Evolutionary conservation across 2,329 filamentous ascomycete genomes (phyloP).

Genomic region (Westerdykella aurantiaca): DNA sequence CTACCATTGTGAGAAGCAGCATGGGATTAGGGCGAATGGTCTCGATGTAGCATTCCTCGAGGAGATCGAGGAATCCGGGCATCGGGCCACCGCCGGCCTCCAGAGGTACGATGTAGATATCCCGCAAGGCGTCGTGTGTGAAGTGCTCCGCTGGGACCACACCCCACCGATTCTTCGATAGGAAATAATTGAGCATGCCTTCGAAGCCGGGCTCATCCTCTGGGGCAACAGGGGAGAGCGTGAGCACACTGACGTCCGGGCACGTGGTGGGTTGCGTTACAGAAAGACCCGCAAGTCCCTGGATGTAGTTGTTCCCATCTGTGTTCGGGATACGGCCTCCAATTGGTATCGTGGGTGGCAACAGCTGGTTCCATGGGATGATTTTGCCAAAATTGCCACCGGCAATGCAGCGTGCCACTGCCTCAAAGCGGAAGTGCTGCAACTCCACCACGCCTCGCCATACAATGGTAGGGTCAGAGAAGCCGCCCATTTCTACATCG

Average conservation of each 20-base stretch:
- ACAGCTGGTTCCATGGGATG: slow-evolving; percentile 67
- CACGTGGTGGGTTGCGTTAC: too few relatives aligned
- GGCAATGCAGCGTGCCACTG: slow-evolving; percentile 74
- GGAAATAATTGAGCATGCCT: slow-evolving; percentile 81
- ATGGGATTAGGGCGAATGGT: slow-evolving; percentile 66
- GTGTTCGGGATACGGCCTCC: slow-evolving; percentile 75
- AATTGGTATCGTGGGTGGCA: slow-evolving; percentile 64
- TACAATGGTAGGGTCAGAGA: slow-evolving; percentile 66
- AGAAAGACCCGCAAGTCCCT: slow-evolving; percentile 24
- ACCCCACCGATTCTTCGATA: slow-evolving; percentile 73
- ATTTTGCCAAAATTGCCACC: slow-evolving; percentile 69
- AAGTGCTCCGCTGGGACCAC: slow-evolving; percentile 52
- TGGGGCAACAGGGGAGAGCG: slow-evolving; percentile 59
- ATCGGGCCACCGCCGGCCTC: slow-evolving; percentile 61
- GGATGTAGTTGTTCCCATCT: slow-evolving; percentile 85
- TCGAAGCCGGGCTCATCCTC: slow-evolving; percentile 58
- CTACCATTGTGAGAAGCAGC: slow-evolving; percentile 78
- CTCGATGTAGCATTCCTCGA: slow-evolving; percentile 79
- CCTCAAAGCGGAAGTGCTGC: slow-evolving; percentile 69
- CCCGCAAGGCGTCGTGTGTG: slow-evolving; percentile 73
- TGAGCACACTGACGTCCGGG: slow-evolving; percentile 71
- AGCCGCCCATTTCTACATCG: slow-evolving; percentile 69
- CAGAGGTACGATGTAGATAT: slow-evolving; percentile 87
- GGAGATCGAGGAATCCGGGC: slow-evolving; percentile 80
- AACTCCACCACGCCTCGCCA: slow-evolving; percentile 50